Base-by-base conservation (phyloP, 257 asterid genomes). In the Craterostigma plantagineum region DNA sequence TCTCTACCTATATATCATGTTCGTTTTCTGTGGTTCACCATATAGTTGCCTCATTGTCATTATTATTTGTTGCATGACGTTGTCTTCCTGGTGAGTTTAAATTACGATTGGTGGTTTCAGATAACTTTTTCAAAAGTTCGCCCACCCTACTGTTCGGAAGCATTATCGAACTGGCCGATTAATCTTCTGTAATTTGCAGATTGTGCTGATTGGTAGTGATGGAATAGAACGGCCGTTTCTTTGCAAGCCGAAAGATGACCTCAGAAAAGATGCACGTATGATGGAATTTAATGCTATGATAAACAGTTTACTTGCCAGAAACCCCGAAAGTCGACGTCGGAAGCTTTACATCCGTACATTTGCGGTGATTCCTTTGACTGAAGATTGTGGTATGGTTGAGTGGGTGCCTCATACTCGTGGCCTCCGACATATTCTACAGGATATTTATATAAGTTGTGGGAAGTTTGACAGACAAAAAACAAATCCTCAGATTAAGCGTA, bases 401-500 rank as follows among this genome's bases (percentile, higher is more conserved):
- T 87, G 97, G 97, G 97, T 87, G 46, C 95, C 95, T 48, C 81
- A 79, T 57, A 87, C 97, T 61, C 90, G 93, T 36, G 97, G 97
- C 17, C 82, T 82, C 48, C 81, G 95, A 7, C 85, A 79, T 53
- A 79, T 87, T 63, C 92, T 87, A 67, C 98, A 87, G 63, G 95
- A 82, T 63, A 66, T 87, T 46, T 87, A 87, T 58, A 52, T 79
- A 62, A 87, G 92, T 63, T 58, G 83, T 52, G 92, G 98, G 36
- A 82, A 78, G 63, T 87, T 82, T 72, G 98, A 87, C 55, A 72
- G 75, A 55, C 93, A 79, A 76, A 87, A 79, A 60, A 79, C 97
- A 33, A 78, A 87, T 64, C 82, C 98, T 64, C 72, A 60, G 43
- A 76, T 87, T 53, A 87, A 82, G 90, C 92, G 92, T 42, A 79